phyloP scores from a whole-genome alignment of 345 rosid genomes.

The Dipteronia dyeriana region DNA sequence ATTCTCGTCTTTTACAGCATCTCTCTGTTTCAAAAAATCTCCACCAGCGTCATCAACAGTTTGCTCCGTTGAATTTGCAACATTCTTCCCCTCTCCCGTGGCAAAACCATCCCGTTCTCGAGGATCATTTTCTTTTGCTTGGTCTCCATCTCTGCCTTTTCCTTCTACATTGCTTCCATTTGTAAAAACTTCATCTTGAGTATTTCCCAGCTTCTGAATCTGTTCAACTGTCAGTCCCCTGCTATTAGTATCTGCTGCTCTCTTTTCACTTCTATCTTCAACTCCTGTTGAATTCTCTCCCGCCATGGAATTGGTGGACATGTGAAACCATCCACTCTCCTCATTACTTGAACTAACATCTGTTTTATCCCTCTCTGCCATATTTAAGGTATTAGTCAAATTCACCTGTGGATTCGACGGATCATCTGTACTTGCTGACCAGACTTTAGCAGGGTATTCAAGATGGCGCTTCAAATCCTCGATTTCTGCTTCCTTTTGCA shows the following conservation, averaged over 20 bases:
- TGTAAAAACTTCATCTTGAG: conserved; percentile 12
- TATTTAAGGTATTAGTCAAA: conserved; percentile 13
- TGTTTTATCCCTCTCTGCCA: conserved; percentile 10
- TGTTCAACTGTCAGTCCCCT: conserved; percentile 10
- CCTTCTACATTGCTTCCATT: not conserved
- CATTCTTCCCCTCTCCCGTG: not conserved
- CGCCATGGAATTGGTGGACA: conserved; percentile 1
- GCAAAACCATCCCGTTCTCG: conserved; percentile 1
- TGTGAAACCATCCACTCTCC: not conserved
- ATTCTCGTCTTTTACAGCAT: conserved; percentile 14
- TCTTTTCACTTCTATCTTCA: conserved; percentile 23
- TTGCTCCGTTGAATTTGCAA: conserved; percentile 14
- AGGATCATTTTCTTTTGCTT: not conserved
- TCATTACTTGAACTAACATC: not conserved
- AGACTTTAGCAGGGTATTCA: conserved; percentile 23
- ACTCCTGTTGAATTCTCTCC: conserved; percentile 9
- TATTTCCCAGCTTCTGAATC: conserved; percentile 13
- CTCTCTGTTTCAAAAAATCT: conserved; percentile 8
- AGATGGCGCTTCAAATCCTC: conserved; percentile 44
- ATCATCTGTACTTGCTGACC: conserved; percentile 37
- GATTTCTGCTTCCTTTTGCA: conserved; percentile 53
- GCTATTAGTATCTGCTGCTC: not conserved
- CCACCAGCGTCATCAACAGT: not conserved
- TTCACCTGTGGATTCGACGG: conserved; percentile 24
- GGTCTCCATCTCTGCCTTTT: not conserved